Conservation (phyloP, 2,329 filamentous ascomycete genomes). For the Hypoxylon sp. region DNA sequence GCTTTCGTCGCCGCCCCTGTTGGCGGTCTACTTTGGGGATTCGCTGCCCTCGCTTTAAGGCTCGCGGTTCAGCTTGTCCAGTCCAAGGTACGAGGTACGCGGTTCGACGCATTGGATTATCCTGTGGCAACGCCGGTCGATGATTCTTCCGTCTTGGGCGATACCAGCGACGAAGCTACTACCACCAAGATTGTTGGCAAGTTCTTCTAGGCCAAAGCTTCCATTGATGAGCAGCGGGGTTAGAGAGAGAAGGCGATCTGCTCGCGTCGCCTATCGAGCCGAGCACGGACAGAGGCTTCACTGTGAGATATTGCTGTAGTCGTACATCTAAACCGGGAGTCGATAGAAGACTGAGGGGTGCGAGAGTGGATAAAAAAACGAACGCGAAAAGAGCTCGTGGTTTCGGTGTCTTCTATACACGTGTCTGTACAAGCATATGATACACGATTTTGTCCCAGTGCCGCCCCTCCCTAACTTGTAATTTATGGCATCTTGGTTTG, state of each 20-base stretch:
- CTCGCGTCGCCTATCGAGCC: background rate
- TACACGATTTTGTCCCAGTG: background rate
- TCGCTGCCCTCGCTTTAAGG: conserved; percentile 67
- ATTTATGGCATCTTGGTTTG: conserved; percentile 8
- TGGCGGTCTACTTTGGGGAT: conserved; percentile 76
- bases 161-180: conserved; percentile 45
- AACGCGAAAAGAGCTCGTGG: background rate
- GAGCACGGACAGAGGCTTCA: background rate
- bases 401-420: conserved; percentile 10
- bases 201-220: conserved; percentile 56
- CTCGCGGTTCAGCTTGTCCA: conserved; percentile 64
- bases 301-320: background rate
- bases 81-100: conserved; percentile 64
- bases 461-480: background rate
- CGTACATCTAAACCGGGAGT: too few relatives aligned
- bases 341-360: background rate
- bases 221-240: background rate
- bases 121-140: conserved; percentile 46
- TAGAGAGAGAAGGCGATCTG: background rate
- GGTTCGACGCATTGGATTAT: conserved; percentile 73
- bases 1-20: conserved; percentile 83
- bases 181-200: conserved; percentile 55
- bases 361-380: background rate
- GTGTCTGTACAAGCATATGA: conserved; percentile 12
- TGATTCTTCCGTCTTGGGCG: conserved; percentile 38